Conservation (phyloP, 768 basidiomycete species). For the Rickenella mellea region DNA sequence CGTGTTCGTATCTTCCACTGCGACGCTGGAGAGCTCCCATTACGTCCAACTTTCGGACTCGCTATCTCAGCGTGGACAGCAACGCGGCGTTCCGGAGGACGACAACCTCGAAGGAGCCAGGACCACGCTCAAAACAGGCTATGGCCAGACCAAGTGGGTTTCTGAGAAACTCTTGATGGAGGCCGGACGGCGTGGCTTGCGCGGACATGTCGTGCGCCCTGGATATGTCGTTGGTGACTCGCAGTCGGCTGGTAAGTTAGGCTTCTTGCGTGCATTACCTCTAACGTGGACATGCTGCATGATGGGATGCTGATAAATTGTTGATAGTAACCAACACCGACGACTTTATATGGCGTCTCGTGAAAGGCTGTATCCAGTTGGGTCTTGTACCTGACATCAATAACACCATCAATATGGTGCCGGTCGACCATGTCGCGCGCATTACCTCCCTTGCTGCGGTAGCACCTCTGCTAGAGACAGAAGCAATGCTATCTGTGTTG, state of each 20-base stretch:
- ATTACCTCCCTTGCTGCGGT: constrained; percentile 69
- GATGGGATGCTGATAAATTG: not conserved
- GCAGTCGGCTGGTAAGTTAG: constrained; percentile 60
- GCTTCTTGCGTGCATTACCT: not conserved
- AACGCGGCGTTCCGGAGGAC: constrained; percentile 65
- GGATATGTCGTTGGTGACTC: constrained; percentile 97
- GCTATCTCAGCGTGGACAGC: constrained; percentile 31
- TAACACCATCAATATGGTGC: constrained; percentile 97
- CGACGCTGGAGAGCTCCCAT: constrained; percentile 85
- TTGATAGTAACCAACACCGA: constrained; percentile 90
- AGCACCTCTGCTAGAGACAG: constrained; percentile 34
- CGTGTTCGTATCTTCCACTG: constrained; percentile 92
- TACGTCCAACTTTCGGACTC: constrained; percentile 84
- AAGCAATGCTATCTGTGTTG: constrained; percentile 42
- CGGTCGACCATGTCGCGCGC: constrained; percentile 90
- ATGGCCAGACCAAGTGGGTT: constrained; percentile 98
- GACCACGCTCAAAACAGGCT: constrained; percentile 72
- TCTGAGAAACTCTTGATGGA: constrained; percentile 91
- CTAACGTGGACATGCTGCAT: not conserved
- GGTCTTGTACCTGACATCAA: constrained; percentile 95
- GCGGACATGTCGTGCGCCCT: constrained; percentile 81
- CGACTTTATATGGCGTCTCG: constrained; percentile 96
- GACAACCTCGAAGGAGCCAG: constrained; percentile 87
- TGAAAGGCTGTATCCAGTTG: constrained; percentile 98
- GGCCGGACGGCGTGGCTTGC: constrained; percentile 78